Evolutionary conservation across 345 rosid species (phyloP), one percentile per base, ranked within the genome.

Genomic region (Salix purpurea): DNA sequence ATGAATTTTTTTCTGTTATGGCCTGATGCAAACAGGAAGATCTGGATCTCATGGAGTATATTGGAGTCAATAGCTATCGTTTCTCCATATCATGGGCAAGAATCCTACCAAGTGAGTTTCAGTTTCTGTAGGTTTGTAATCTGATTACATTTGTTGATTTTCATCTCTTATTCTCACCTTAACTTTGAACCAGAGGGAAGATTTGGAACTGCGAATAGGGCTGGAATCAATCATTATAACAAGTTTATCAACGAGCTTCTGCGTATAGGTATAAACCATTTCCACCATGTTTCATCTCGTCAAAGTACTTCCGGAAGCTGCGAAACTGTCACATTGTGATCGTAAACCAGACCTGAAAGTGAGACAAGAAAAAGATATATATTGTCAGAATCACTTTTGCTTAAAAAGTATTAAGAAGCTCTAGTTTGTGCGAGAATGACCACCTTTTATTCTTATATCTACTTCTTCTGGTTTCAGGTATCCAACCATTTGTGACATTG

Each of bases 51-150:
- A 91, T 90, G 98, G 79, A 75, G 12, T 67, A 71, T 36, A 84
- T 91, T 32, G 94, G 95, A 44, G 89, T 86, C 67, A 83, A 88
- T 73, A 89, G 92, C 84, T 92, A 90, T 60, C 84, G 94, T 26
- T 90, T 94, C 80, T 92, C 96, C 18, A 89, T 91, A 70, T 91
- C 98, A 50, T 90, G 96, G 98, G 87, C 97, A 9, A 83, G 97
- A 83, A 65, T 92, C 72, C 85, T 94, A 77, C 93, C 98, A 5
- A 83, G 98, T 94, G 79, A 84, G 91, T 64, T 66, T 64, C 37
- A 24, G 26, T 10, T 76, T 50, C 76, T 32, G 52, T 23, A 16
- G 9, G 18, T 50, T 56, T 21, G 32, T 4, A 18, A 8, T 60
- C n/a, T 73, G 21, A 6, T 15, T 65, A 10, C 50, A 44, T 44